These are phyloP conservation scores for Suillus weaverae DNA, from an alignment of 768 basidiomycete genomes.

Conservation along the genomic window DNA sequence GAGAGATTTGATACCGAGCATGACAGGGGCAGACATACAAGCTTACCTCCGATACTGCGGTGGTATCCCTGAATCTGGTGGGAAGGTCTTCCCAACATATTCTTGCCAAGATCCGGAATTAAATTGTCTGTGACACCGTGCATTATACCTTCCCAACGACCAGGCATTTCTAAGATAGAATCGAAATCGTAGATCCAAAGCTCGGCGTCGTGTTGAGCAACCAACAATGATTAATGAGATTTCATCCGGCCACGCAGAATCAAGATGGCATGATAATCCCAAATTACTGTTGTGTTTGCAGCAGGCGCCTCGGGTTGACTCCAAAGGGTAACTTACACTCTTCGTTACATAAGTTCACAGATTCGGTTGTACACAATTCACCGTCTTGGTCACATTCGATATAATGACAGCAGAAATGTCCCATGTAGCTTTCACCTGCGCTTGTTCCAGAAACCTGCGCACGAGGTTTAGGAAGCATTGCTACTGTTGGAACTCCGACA, in stretches of 20 bases:
- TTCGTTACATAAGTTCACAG: neutral
- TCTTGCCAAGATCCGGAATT: conserved; percentile 34
- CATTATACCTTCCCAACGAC: conserved; percentile 44
- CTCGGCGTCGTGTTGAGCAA: conserved; percentile 5
- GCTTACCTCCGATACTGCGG: conserved; percentile 46
- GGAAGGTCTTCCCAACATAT: conserved; percentile 49
- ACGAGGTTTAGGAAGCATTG: conserved; percentile 35
- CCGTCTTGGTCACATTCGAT: conserved; percentile 61
- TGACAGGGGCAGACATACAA: conserved; percentile 1
- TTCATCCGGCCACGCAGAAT: conserved; percentile 48
- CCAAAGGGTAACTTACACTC: conserved; percentile 61
- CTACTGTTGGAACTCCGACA: conserved; percentile 23
- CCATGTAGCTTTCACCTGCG: conserved; percentile 39
- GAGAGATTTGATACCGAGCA: conserved; percentile 8
- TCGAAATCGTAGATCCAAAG: conserved; percentile 75
- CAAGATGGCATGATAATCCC: conserved; percentile 78
- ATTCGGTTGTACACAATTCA: conserved; percentile 28
- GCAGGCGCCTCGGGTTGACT: conserved; percentile 48
- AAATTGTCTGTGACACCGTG: conserved; percentile 8
- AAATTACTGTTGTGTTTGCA: conserved; percentile 47
- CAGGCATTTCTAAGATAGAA: conserved; percentile 51
- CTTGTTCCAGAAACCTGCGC: conserved; percentile 38
- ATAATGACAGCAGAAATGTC: conserved; percentile 59
- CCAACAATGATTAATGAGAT: too few relatives aligned
- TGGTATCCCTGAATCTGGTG: conserved; percentile 27